Conservation (phyloP, 1,139 yeast genomes). For the Arxiozyma bovina region DNA sequence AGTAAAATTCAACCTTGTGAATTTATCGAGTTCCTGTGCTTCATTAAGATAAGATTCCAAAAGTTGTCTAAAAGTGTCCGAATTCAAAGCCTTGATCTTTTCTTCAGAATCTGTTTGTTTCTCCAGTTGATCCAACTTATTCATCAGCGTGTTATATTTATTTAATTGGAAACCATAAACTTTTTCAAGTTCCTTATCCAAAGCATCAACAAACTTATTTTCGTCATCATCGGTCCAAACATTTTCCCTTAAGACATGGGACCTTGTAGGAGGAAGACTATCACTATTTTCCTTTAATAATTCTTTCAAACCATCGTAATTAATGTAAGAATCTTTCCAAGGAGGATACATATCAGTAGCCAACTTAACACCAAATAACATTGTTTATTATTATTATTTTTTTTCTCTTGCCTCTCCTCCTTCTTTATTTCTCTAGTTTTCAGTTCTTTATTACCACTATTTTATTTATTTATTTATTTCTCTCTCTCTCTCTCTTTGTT, state of each 20-base stretch:
- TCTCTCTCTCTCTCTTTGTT: too few species aligned
- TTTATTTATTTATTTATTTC: too few species aligned
- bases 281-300: conserved; percentile 56
- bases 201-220: conserved; percentile 64
- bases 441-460: neutral
- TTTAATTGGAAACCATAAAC: conserved; percentile 80
- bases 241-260: neutral
- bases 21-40: conserved; percentile 82
- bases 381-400: conserved; percentile 47
- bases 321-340: conserved; percentile 78
- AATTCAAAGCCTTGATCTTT: conserved; percentile 25
- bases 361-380: conserved; percentile 82
- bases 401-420: conserved; percentile 30
- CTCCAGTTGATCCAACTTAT: conserved; percentile 57
- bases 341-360: conserved; percentile 77
- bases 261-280: neutral
- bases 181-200: conserved; percentile 81
- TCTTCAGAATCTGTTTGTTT: conserved; percentile 30
- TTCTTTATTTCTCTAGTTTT: neutral
- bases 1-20: conserved; percentile 84
- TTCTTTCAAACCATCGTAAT: conserved; percentile 71
- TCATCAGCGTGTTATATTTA: conserved; percentile 62
- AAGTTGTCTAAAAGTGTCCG: conserved; percentile 44
- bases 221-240: conserved; percentile 78
- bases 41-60: conserved; percentile 65